Base-by-base conservation (phyloP, 1,139 yeast species). In the Geotrichum macrosporum region DNA sequence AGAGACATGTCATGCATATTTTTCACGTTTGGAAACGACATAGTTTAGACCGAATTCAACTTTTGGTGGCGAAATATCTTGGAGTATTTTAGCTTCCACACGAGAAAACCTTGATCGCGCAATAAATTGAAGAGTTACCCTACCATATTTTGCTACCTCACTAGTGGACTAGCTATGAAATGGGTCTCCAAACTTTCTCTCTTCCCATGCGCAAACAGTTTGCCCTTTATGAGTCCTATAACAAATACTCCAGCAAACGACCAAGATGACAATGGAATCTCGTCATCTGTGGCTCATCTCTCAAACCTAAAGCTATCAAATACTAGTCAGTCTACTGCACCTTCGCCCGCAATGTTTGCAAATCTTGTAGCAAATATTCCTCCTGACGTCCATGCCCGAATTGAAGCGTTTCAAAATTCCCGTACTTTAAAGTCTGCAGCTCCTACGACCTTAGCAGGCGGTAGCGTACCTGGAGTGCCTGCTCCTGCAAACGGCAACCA, bases 311-410 rank as follows among this genome's bases (percentile, higher is more conserved):
- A 46, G 22, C 21, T 46, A 3, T 35, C 44, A 12, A 26, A 40
- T 13, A 24, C 40, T 9, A 6, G 30, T 15, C 38, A 29, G 27
- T 18, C 50, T 9, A 21, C 36, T 5, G 35, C 38, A n/a, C 50
- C 51, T 1, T 48, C 53, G 10, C 50, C 51, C 10, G 53, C 51
- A 3, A 40, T 37, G 21, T 45, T 48, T n/a, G 53, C 52, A 2
- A 46, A 40, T 31, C 33, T 48, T 9, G 40, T 50, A 41, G 53
- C 53, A 16, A 59, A 57, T 49, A 67, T 70, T 46, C 81, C 63
- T 2, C 79, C 85, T 12, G 86, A 80, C 54, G 74, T 83, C 47
- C 92, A 83, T 64, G 94, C 92, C 1, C 70, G 87, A 54, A 71
- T 84, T 42, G 67, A 81, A 65, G 89, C 89, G 0, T 81, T 83